Base-by-base conservation (phyloP, 1,284 basidiomycete species). In the Melanopsichium pennsylvanicum region DNA sequence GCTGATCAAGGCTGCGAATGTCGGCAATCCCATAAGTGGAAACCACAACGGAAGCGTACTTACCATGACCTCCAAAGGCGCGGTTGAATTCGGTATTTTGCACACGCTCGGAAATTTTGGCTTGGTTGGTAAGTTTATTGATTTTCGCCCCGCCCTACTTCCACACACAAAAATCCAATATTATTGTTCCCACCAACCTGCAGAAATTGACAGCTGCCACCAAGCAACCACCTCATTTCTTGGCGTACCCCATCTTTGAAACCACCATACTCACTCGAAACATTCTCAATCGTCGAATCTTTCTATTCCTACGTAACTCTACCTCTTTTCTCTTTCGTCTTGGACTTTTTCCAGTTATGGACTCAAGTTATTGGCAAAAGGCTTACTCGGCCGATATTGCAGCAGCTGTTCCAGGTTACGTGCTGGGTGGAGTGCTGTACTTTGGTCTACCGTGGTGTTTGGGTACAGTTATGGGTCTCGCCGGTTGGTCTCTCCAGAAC, bases 41-140 rank as follows among this genome's bases (percentile, higher is more conserved):
- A 89, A 89, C 77, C 86, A 86, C 0, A 82, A 84, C 19, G 88
- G 88, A 1, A 85, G 84, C 4, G 89, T 89, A 77, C 81, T 89
- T 26, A 89, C 93, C 5, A 90, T 97, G 85, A 87, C 91, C 25
- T 90, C 88, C 11, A 87, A 88, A 81, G 86, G 89, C 52, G 93
- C 91, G 0, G 52, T 77, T 15, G 64, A 73, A 34, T 78, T 78
- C 31, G 75, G 73, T 9, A 68, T 74, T 27, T 31, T 78, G 21
- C 75, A 78, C 37, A 76, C 75, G 7, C 45, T 78, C 0, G 71
- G 74, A 10, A 78, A 78, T 31, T 73, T 75, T 46, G 76, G 75
- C 2, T 61, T 78, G 1, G 76, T 78, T n/a, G n/a, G n/a, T n/a
- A n/a, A n/a, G n/a, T n/a, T n/a, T n/a, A n/a, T n/a, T n/a, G n/a